Percentiles rank a stretch among this genome's conserved stretches.
Conservation (phyloP, 306 rosid genomes). For the Trichosanthes truncata region DNA sequence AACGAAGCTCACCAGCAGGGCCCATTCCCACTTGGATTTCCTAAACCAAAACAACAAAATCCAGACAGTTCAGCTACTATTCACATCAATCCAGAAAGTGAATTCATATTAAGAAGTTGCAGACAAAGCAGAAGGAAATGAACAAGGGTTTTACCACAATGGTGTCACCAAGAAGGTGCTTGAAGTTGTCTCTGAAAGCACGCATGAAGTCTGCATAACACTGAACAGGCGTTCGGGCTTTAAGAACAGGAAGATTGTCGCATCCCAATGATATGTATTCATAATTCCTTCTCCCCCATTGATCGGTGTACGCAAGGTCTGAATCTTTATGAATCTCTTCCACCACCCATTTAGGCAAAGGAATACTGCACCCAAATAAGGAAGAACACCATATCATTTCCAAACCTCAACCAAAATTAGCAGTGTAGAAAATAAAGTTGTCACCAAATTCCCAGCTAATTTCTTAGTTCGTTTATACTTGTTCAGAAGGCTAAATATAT, state of each 20-base stretch:
- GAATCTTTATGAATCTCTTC: constrained; percentile 70
- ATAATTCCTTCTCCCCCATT: constrained; percentile 85
- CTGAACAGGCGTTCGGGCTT: constrained; percentile 87
- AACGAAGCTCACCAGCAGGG: constrained; percentile 97
- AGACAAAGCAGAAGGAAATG: neutral
- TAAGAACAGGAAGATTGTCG: constrained; percentile 77
- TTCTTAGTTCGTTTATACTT: neutral
- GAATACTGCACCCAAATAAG: constrained; percentile 47
- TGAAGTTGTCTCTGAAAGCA: constrained; percentile 72
- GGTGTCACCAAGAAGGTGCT: constrained; percentile 79
- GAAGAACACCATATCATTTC: neutral
- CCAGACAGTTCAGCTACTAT: neutral
- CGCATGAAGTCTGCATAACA: constrained; percentile 93
- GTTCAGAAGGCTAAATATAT: neutral
- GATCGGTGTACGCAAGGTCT: constrained; percentile 90
- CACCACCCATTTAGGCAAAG: constrained; percentile 80
- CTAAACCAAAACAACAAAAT: constrained; percentile 22
- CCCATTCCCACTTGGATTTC: constrained; percentile 99
- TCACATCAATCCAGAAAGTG: neutral
- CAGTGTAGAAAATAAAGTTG: neutral
- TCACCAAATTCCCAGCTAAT: neutral
- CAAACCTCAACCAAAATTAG: neutral
- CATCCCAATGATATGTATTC: constrained; percentile 84
- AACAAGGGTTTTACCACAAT: constrained; percentile 48
- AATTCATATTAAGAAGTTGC: neutral